Evolutionary conservation across 2,329 filamentous ascomycete genomes (phyloP).

Genomic region (Aureobasidium namibiae): DNA sequence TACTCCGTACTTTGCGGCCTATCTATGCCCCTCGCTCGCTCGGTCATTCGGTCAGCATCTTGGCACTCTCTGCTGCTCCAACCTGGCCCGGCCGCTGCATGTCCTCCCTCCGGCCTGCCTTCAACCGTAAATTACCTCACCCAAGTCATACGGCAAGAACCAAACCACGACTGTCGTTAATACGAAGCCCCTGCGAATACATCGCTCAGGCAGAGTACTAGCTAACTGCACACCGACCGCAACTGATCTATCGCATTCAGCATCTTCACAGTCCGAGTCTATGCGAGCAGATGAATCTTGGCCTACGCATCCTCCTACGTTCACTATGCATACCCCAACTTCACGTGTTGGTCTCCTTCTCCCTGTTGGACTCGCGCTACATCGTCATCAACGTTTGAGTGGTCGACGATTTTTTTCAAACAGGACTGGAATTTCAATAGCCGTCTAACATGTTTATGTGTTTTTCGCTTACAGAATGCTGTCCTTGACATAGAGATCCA

Average conservation of each 20-base stretch:
- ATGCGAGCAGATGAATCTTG: not conserved
- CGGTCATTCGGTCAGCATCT: constrained; percentile 1
- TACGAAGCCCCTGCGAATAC: no score
- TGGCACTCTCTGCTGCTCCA: no score
- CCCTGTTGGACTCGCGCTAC: not conserved
- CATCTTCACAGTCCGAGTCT: not conserved
- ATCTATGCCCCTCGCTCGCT: no score
- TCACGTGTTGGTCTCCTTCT: not conserved
- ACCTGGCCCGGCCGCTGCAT: no score
- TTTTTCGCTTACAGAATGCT: constrained; percentile 18
- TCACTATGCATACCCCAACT: not conserved
- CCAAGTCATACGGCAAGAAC: no score
- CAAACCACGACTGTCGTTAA: no score
- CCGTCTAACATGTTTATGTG: not conserved
- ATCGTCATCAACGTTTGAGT: not conserved
- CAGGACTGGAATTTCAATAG: not conserved
- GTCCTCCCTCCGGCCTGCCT: not conserved
- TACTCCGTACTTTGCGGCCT: not conserved
- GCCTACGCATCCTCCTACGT: not conserved
- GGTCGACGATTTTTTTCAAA: not conserved
- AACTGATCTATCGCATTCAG: not conserved
- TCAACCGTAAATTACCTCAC: not conserved
- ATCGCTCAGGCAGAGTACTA: not conserved
- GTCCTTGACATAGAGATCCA: constrained; percentile 69
- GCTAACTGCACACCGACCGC: not conserved